phyloP scores from a whole-genome alignment of 2,329 filamentous ascomycete species.

The Colletotrichum chrysophilum region DNA sequence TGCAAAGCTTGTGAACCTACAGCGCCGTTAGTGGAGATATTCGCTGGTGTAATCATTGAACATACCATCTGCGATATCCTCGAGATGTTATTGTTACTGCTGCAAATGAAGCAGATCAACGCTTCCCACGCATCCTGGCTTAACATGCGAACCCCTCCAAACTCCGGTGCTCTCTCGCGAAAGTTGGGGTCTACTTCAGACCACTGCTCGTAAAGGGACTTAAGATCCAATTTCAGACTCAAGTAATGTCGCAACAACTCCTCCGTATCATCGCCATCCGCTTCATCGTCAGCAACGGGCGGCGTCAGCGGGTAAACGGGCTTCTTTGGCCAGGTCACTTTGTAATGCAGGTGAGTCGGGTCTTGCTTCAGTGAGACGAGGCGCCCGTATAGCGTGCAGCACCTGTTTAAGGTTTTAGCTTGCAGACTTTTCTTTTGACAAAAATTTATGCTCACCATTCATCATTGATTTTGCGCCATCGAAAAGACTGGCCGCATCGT shows the following conservation, averaged over 20 bases:
- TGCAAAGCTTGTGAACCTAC: slow-evolving; percentile 83
- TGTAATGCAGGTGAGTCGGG: slow-evolving; percentile 78
- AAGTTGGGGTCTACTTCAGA: slow-evolving; percentile 86
- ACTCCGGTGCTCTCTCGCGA: slow-evolving; percentile 82
- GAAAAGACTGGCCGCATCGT: slow-evolving; percentile 94
- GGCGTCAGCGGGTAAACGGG: slow-evolving; percentile 16
- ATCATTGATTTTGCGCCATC: slow-evolving; percentile 86
- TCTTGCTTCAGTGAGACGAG: slow-evolving; percentile 89
- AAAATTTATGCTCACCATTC: slow-evolving; percentile 68
- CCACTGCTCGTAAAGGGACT: slow-evolving; percentile 84
- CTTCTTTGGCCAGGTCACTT: slow-evolving; percentile 63
- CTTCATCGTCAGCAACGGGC: slow-evolving; percentile 19
- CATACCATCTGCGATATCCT: slow-evolving; percentile 92
- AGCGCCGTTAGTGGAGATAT: neutral
- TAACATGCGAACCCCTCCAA: slow-evolving; percentile 89
- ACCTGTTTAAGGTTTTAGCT: slow-evolving; percentile 48
- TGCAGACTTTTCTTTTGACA: neutral
- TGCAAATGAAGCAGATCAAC: slow-evolving; percentile 93
- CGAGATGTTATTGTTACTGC: slow-evolving; percentile 97
- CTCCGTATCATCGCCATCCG: slow-evolving; percentile 69
- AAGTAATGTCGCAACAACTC: slow-evolving; percentile 83
- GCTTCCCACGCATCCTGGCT: slow-evolving; percentile 97
- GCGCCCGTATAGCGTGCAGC: slow-evolving; percentile 84
- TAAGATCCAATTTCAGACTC: slow-evolving; percentile 80
- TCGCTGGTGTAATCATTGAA: neutral